Base-by-base conservation (phyloP, 2,329 filamentous ascomycete species). In the Scedosporium apiospermum region DNA sequence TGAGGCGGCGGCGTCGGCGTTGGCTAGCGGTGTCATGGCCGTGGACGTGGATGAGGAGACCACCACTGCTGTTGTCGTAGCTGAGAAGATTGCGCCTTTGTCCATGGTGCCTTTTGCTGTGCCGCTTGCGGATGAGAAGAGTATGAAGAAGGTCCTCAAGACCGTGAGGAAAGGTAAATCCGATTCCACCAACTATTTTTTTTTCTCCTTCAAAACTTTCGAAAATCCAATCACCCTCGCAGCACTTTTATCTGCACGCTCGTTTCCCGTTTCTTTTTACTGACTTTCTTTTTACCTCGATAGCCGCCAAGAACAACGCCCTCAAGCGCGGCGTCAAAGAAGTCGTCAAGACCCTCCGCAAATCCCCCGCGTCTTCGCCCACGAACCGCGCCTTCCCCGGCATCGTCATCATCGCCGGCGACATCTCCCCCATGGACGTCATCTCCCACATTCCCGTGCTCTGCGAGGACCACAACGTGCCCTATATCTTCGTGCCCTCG, bases 301-400 rank as follows among this genome's bases (percentile, higher is more conserved):
- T 57, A 98, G 95, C 93, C 69, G 93, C 95, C 70, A 96, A 96
- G 79, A 87, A 91, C 79, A 96, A 96, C 80, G 90, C 91, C 64
- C 89, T 99, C 73, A 96, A 96, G 81, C 93, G 95, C 73, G 95
- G 95, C 73, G 95, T 99, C 68, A 99, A 99, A 79, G 95, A 99
- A 80, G 93, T 96, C 73, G 93, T 98, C 80, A 99, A 99, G 81
- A 89, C 93, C 41, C 90, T 99, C 70, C 92, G 95, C 80, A 98
- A 98, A 81, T 93, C 91, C 14, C 83, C 90, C 63, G 76, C 85
- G 69, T 84, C 87, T 63, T 84, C 86, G n/a, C 83, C 86, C 65
- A 82, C 85, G 67, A 80, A 84, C 72, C 80, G 83, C 61, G 75
- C 83, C 62, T 81, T 87, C 71, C 87, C 90, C 55, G 83, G 87